Evolutionary conservation across 768 basidiomycete genomes (phyloP), one percentile per base, ranked within the genome.

Genomic region (Favolaschia claudopus): DNA sequence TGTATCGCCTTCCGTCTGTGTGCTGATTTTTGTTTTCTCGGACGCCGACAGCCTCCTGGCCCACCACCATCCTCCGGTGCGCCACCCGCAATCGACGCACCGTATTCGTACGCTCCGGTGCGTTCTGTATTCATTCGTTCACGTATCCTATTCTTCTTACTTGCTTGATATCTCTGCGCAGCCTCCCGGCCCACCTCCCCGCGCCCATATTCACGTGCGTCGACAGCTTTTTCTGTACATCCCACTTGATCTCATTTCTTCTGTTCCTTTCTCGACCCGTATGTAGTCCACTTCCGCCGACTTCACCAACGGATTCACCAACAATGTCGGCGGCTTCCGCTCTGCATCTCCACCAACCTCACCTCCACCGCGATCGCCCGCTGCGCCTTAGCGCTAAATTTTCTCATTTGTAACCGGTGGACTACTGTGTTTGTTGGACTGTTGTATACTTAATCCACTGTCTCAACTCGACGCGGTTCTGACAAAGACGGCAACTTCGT

Each of bases 301-400:
- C 27, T 60, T 54, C 20, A 58, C 22, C n/a, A n/a, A n/a, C n/a
- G n/a, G n/a, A n/a, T n/a, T n/a, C n/a, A n/a, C n/a, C n/a, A n/a
- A n/a, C n/a, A n/a, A n/a, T n/a, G n/a, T n/a, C 34, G 56, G 58
- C 69, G 3, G 79, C 83, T 4, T 82, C 73, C 88, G 87, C 57
- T n/a, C n/a, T n/a, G n/a, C n/a, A n/a, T n/a, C n/a, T n/a, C n/a
- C n/a, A n/a, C n/a, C n/a, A n/a, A n/a, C n/a, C n/a, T n/a, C n/a
- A n/a, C n/a, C n/a, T n/a, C n/a, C n/a, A n/a, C n/a, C n/a, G n/a
- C n/a, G n/a, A n/a, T n/a, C n/a, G n/a, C n/a, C n/a, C n/a, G n/a
- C n/a, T n/a, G n/a, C n/a, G n/a, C n/a, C n/a, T n/a, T n/a, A n/a
- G n/a, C n/a, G n/a, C n/a, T n/a, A n/a, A n/a, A n/a, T n/a, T n/a